These are phyloP conservation scores for Carex kokanica DNA, from an alignment of 176 grass and related monocot species.

Conservation along the genomic window DNA sequence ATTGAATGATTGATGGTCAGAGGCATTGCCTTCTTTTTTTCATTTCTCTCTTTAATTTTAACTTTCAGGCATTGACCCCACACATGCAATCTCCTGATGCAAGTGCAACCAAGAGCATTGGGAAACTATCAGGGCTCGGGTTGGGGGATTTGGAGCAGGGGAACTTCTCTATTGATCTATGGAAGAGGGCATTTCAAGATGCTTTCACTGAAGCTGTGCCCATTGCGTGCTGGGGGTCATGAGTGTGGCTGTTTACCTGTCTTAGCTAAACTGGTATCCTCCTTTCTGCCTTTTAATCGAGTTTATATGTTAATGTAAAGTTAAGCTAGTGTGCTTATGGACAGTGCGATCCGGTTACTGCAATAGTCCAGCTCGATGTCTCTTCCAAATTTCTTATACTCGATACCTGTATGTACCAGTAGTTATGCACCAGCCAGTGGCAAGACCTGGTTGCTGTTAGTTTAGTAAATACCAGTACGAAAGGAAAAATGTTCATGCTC, in stretches of 20 bases:
- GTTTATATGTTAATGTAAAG: neutral
- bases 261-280: conserved; percentile 63
- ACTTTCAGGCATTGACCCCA: conserved; percentile 62
- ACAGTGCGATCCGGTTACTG: neutral
- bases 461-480: neutral
- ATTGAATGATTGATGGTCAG: neutral
- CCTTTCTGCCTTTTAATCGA: neutral
- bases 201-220: conserved; percentile 71
- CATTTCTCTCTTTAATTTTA: conserved; percentile 26
- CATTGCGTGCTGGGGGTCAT: conserved; percentile 60
- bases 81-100: conserved; percentile 71
- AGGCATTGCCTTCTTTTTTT: too few species aligned
- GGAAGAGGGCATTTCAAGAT: conserved; percentile 72
- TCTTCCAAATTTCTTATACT: conserved; percentile 10
- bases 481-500: neutral
- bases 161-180: conserved; percentile 62
- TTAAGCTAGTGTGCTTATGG: neutral
- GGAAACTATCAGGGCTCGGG: conserved; percentile 30
- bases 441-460: neutral
- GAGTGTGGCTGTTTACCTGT: conserved; percentile 85
- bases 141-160: conserved; percentile 59
- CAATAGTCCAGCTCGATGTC: neutral
- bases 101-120: conserved; percentile 31
- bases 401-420: neutral
- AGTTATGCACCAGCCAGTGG: neutral